A percentile compares a stretch with the other conserved stretches of the same genome.
These are phyloP conservation scores for Aspergillus conjunctus DNA, from an alignment of 495 filamentous ascomycete genomes.

Conservation along the genomic window DNA sequence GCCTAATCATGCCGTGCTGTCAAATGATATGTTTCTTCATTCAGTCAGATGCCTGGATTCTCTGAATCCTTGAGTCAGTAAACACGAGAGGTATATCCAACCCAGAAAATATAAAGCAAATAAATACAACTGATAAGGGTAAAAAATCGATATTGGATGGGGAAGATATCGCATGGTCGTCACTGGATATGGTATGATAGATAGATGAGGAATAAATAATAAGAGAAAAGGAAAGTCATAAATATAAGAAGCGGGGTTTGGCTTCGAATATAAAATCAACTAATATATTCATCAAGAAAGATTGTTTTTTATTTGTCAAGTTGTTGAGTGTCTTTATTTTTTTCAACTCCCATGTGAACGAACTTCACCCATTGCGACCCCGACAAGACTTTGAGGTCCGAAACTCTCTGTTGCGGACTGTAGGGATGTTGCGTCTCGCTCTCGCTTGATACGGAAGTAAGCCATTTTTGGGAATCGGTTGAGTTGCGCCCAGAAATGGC, in stretches of 20 bases:
- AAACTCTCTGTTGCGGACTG: constrained; percentile 17
- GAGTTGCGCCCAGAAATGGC: constrained; percentile 87
- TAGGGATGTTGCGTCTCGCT: constrained; percentile 50
- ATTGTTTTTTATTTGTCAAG: background rate
- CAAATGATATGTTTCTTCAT: background rate
- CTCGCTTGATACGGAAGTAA: constrained; percentile 67
- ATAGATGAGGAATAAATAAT: constrained; percentile 4
- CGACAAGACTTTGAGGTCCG: constrained; percentile 43
- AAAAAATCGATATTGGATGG: background rate
- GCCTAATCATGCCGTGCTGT: background rate
- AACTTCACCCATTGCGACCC: constrained; percentile 41
- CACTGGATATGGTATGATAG: background rate
- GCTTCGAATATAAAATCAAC: constrained; percentile 5
- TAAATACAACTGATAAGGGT: constrained; percentile 4
- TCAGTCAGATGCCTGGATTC: constrained; percentile 1
- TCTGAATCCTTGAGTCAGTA: constrained; percentile 4
- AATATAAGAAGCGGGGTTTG: background rate
- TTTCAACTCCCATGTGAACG: constrained; percentile 9
- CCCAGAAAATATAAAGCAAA: constrained; percentile 1
- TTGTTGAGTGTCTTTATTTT: constrained; percentile 6
- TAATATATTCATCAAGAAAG: background rate
- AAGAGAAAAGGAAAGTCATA: background rate
- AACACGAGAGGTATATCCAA: constrained; percentile 20
- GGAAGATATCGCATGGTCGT: constrained; percentile 8
- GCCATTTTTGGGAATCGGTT: constrained; percentile 88